A percentile compares a stretch with the other conserved stretches of the same genome.
Conservation (phyloP, 306 rosid species). For the Trifolium dubium region DNA sequence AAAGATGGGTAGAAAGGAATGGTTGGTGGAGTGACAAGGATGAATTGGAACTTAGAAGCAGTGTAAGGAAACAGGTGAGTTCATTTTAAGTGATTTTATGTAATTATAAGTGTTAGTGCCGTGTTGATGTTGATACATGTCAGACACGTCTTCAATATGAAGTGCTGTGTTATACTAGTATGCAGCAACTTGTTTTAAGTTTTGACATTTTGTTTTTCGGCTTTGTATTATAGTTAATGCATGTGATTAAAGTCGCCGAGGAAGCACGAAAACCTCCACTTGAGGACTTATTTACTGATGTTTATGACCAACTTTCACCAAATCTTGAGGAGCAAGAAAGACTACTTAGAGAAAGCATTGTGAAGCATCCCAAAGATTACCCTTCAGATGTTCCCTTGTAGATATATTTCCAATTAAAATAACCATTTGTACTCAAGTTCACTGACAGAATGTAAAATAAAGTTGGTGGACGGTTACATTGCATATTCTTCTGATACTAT, state of each 20-base stretch:
- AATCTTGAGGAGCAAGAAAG: slow-evolving; percentile 70
- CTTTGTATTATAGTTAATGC: slow-evolving; percentile 50
- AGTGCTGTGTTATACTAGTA: no score
- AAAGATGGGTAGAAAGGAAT: slow-evolving; percentile 61
- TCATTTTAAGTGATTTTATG: neutral
- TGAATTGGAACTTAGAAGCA: slow-evolving; percentile 58
- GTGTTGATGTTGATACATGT: no score
- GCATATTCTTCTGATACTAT: slow-evolving; percentile 24
- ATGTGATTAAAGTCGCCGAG: slow-evolving; percentile 72
- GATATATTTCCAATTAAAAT: slow-evolving; percentile 36
- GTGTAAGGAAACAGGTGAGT: slow-evolving; percentile 61
- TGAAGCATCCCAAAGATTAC: slow-evolving; percentile 57
- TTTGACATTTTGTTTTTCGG: slow-evolving; percentile 30
- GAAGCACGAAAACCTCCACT: slow-evolving; percentile 64
- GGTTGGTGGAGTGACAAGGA: slow-evolving; percentile 65
- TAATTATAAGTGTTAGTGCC: no score
- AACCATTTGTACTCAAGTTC: slow-evolving; percentile 22
- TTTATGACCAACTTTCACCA: slow-evolving; percentile 59
- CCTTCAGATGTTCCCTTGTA: slow-evolving; percentile 74
- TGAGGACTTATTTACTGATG: slow-evolving; percentile 62
- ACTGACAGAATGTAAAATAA: slow-evolving; percentile 25
- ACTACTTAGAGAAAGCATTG: slow-evolving; percentile 50
- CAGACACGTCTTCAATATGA: no score
- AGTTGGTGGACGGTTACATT: neutral
- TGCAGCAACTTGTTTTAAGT: slow-evolving; percentile 16